Conservation (phyloP, 345 rosid genomes). For the Sonneratia alba region DNA sequence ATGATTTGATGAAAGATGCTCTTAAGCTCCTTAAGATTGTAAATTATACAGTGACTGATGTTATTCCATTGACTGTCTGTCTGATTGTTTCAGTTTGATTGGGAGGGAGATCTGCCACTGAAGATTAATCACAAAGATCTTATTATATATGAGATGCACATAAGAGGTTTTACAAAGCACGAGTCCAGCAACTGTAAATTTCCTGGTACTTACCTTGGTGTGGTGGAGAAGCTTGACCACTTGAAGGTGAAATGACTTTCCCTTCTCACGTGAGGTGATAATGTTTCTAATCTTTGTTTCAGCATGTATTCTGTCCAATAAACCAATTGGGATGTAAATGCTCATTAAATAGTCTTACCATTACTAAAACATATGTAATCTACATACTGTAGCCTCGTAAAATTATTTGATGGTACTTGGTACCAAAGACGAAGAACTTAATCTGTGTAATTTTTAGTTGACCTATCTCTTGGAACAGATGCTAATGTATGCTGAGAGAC, state of each 20-base stretch:
- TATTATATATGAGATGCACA: slow-evolving; percentile 89
- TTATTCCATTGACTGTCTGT: neutral
- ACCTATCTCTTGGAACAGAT: neutral
- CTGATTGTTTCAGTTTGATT: slow-evolving; percentile 57
- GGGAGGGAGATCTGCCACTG: slow-evolving; percentile 95
- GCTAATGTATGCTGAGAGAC: neutral
- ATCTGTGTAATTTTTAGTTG: neutral
- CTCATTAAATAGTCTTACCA: neutral
- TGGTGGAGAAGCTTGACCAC: slow-evolving; percentile 88
- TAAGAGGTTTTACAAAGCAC: slow-evolving; percentile 81
- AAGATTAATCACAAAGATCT: slow-evolving; percentile 64
- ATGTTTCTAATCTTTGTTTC: neutral
- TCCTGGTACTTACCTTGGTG: slow-evolving; percentile 84
- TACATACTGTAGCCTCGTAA: neutral
- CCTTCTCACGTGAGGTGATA: neutral
- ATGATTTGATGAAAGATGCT: neutral
- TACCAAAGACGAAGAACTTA: neutral
- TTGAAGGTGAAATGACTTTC: slow-evolving; percentile 45
- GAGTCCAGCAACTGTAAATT: slow-evolving; percentile 61
- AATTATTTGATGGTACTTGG: neutral
- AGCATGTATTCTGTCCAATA: neutral
- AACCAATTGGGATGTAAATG: neutral
- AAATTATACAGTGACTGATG: neutral
- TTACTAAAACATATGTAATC: neutral
- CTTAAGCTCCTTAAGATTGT: neutral